Evolutionary conservation across 768 basidiomycete species (phyloP), one percentile per base, ranked within the genome.

Genomic region (Daedalea quercina): DNA sequence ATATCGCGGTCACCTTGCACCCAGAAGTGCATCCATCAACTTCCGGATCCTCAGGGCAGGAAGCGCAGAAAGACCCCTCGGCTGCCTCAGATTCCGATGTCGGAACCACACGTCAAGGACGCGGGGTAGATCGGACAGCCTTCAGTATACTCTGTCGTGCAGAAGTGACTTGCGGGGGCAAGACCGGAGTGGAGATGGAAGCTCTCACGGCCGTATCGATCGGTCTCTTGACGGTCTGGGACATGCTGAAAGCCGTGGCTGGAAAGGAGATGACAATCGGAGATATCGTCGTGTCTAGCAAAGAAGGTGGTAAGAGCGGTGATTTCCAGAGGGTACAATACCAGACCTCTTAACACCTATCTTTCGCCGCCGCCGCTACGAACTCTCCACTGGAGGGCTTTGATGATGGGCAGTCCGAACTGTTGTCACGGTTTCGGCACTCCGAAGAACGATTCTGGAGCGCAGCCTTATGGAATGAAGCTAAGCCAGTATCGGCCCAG

Each of bases 171-270:
- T 88, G 85, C 58, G 79, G 84, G 65, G 87, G 89, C 13, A 84
- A 83, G 66, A 91, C 91, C 13, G 88, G 93, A 3, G 89, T 93
- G 19, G 90, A 93, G 72, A 93, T 97, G 87, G 94, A 96, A 69
- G 93, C 92, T 22, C 65, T 94, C 52, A 89, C 85, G n/a, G 85
- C 85, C 22, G 92, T 90, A 9, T 83, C 83, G 1, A 73, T 88
- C 26, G 84, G 84, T 4, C 74, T 90, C 28, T 71, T 94, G 50
- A 90, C 90, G 1, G 82, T 94, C 13, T 95, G 91, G 88, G 91
- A 93, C 63, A 94, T 95, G 92, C 76, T 94, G 26, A 94, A 94
- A 69, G 86, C 87, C 3, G 84, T 91, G 1, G 90, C 88, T 1
- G 93, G 90, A n/a, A 78, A 79, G 64, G 87, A 90, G 53, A 93